Base-by-base conservation (phyloP, 352 stramenopile genomes). In the Phytophthora vignae region DNA sequence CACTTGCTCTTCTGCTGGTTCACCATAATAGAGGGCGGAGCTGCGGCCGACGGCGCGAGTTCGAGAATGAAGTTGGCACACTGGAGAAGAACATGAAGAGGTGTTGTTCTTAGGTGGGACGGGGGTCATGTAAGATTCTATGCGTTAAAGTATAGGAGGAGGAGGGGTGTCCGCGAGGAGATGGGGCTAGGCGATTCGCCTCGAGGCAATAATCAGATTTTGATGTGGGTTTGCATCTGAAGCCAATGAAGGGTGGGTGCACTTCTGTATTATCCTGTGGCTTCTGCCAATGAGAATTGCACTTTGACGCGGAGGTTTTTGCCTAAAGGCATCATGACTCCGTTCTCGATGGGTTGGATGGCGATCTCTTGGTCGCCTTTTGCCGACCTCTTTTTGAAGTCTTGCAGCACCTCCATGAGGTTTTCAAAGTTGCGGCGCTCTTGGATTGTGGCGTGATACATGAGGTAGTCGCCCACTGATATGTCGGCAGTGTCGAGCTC, bases 1-100 rank as follows among this genome's bases (percentile, higher is more conserved):
- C 87, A 94, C 70, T 77, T 84, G 74, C 81, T 91, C 67, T 94
- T 91, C 8, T 73, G 75, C 58, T 81, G 71, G 72, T 86, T 87
- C 53, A 77, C 82, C 84, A 92, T 91, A 8, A 4, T 33, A 33
- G 29, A 33, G 29, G 29, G 29, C 29, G 29, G 29, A 10, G 29
- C 25, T 67, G 48, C 19, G 50, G 46, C 22, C 3, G 49, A 29
- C 19, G 3, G 14, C 5, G 33, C 27, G 76, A 87, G 80, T 61
- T 98, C 85, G 64, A 95, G 90, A 62, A 88, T 71, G 36, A 42
- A 42, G 36, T 17, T 12, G 36, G 12, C 12, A 4, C 4, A 15
- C 7, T 40, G 33, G 12, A 10, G 36, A 42, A 4, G 1, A 15
- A 42, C 36, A 42, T 42, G 36, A 42, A 15, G 12, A 42, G 10